Base-by-base conservation (phyloP, 1,139 yeast species). In the Nakaseomyces bracarensis region DNA sequence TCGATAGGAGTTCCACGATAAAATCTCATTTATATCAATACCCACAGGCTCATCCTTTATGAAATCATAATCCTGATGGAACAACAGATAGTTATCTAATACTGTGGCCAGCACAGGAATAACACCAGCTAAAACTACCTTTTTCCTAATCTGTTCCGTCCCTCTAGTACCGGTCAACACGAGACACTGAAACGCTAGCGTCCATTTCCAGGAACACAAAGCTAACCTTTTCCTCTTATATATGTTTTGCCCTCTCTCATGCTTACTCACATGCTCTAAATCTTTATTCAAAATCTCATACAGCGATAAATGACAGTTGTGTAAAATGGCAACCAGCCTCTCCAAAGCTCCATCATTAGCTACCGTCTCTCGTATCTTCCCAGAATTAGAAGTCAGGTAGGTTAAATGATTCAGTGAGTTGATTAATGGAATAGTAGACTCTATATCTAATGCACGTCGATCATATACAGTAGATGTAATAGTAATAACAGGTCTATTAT, bases 201-300 rank as follows among this genome's bases (percentile, higher is more conserved):
- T 85, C 98, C 98, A 91, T 65, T 89, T 91, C 96, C 96, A 89
- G 0, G 95, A 91, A 14, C 79, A 72, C 45, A 84, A 66, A 19
- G 81, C 71, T 47, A 73, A 58, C 39, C 57, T 53, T 38, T 64
- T 65, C 42, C 61, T 61, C 43, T 57, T 60, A 34, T 50, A 53
- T 13, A 64, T 51, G 30, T 45, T 44, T 28, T 46, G 45, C 8
- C 59, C 52, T 15, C 50, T 46, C 9, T 46, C 46, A 33, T 49
- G 50, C 27, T 45, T 43, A 31, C 48, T 50, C 23, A 48, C 43
- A 19, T 51, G 49, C 23, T 46, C 52, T 19, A 44, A 38, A 34
- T 45, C 50, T 30, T 48, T 43, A 34, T 45, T 45, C 28, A 54
- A 35, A 35, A 57, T 43, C 18, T 54, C 59, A 26, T 47, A 37